Base-by-base conservation (phyloP, 75 land plant genomes). In the Picea glauca region DNA sequence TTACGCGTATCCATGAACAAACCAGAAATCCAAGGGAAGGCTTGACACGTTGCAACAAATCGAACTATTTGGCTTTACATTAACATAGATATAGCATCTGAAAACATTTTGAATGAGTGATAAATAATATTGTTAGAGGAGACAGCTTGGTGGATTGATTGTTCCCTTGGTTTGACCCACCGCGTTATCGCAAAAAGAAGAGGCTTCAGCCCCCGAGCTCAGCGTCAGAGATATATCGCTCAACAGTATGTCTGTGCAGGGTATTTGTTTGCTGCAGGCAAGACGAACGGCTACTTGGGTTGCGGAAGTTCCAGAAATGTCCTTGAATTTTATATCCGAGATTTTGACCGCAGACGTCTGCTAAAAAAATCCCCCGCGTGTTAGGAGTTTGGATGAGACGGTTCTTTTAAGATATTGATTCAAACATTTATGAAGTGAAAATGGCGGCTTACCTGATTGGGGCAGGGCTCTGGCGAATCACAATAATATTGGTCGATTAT, bases 401-500 rank as follows among this genome's bases (percentile, higher is more conserved):
- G 11, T 46, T 46, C 3, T 7, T 46, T 46, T 8, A 46, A 7
- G 54, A 46, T 46, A 46, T 46, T 46, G 7, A 46, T 46, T 46
- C 54, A 1, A 46, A 46, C 54, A 46, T 46, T 46, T 46, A 46
- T 13, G 35, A 65, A 32, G 38, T 32, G 8, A 23, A 62, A 11
- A 62, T 62, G 3, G 32, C 30, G 0, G 21, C 2, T 5, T 40
- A 91, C 93, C 90, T 87, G 88, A 77, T 85, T 83, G 60, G 50
- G 83, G 73, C 98, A 97, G 59, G 86, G 66, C 18, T 23, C 60
- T 58, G 90, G 77, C 23, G 92, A 87, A 79, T 98, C 99, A 79
- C 99, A 98, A 80, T 98, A 98, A 80, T 83, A 90, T 74, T 97
- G 99, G 76, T 97, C 98, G 32, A 97, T 95, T 60, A 93, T 83